A percentile compares a stretch with the other conserved stretches of the same genome.
Conservation (phyloP, 225 moss, liverwort and hornwort species). For the Marchantia paleacea region DNA sequence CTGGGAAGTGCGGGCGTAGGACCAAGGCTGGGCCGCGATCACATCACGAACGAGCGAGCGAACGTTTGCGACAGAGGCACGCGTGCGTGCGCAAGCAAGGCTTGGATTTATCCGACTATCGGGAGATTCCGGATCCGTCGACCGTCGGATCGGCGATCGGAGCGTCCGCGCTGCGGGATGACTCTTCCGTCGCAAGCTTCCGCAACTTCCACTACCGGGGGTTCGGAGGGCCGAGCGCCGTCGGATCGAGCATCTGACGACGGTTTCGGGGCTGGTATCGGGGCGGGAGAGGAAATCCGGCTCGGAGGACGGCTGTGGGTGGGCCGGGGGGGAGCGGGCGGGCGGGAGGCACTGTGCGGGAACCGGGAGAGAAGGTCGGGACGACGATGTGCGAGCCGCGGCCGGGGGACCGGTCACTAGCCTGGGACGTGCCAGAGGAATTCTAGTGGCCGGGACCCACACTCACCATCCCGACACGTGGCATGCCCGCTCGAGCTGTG, state of each 20-base stretch:
- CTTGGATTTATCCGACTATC: not conserved
- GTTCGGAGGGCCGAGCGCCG: not conserved
- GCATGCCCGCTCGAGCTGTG: not conserved
- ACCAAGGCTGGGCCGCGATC: too few species aligned
- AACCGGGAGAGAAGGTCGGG: conserved; percentile 12
- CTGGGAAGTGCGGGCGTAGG: too few species aligned
- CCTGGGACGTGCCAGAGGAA: conserved; percentile 14
- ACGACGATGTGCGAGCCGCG: conserved; percentile 13
- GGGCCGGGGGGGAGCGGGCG: not conserved
- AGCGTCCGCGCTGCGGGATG: not conserved
- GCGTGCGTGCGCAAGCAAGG: not conserved
- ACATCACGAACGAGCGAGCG: not conserved
- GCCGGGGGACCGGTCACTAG: conserved; percentile 16
- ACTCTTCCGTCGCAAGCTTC: not conserved
- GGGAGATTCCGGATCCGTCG: not conserved
- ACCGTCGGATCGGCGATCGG: not conserved
- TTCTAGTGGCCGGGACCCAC: conserved; percentile 12
- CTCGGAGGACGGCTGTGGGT: not conserved
- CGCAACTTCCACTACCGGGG: not conserved
- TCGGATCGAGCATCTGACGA: not conserved
- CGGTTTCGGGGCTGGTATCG: not conserved
- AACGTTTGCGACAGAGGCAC: not conserved
- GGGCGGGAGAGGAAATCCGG: not conserved
- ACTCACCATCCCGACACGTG: not conserved
- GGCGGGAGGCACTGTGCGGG: not conserved